A percentile compares a stretch with the other conserved stretches of the same genome.
phyloP scores from a whole-genome alignment of 768 basidiomycete genomes.

The Rhizopogon sp. region DNA sequence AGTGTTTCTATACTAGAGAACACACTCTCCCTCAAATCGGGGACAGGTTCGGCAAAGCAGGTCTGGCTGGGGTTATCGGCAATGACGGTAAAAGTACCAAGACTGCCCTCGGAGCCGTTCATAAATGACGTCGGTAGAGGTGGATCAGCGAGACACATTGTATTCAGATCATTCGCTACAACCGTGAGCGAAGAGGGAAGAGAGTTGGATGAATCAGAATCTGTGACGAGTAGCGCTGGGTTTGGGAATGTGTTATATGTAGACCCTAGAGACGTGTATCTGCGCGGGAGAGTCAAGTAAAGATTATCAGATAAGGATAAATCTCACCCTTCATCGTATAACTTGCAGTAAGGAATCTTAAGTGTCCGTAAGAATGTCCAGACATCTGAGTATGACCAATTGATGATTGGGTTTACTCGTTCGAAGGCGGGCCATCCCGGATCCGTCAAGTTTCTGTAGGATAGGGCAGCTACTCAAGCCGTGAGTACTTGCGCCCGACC shows the following conservation, averaged over 20 bases:
- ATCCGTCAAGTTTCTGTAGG: constrained; percentile 77
- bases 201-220: constrained; percentile 7
- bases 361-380: constrained; percentile 81
- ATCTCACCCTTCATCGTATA: constrained; percentile 89
- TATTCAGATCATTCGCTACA: constrained; percentile 18
- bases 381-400: constrained; percentile 88
- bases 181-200: constrained; percentile 17
- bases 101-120: not conserved
- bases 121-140: not conserved
- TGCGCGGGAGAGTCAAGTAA: constrained; percentile 23
- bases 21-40: not conserved
- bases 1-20: not conserved
- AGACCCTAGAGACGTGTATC: constrained; percentile 97
- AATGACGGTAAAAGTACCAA: constrained; percentile 12
- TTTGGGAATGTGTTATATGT: constrained; percentile 94
- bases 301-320: not conserved
- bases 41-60: constrained; percentile 12
- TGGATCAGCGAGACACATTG: constrained; percentile 13
- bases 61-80: constrained; percentile 14
- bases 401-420: constrained; percentile 91
- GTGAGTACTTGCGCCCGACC: not conserved
- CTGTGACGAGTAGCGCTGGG: constrained; percentile 56
- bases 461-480: constrained; percentile 54
- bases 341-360: constrained; percentile 76
- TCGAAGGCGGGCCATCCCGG: constrained; percentile 85